A percentile compares a stretch with the other conserved stretches of the same genome.
Conservation (phyloP, 2,329 filamentous ascomycete genomes). For the Penicillium sp. region DNA sequence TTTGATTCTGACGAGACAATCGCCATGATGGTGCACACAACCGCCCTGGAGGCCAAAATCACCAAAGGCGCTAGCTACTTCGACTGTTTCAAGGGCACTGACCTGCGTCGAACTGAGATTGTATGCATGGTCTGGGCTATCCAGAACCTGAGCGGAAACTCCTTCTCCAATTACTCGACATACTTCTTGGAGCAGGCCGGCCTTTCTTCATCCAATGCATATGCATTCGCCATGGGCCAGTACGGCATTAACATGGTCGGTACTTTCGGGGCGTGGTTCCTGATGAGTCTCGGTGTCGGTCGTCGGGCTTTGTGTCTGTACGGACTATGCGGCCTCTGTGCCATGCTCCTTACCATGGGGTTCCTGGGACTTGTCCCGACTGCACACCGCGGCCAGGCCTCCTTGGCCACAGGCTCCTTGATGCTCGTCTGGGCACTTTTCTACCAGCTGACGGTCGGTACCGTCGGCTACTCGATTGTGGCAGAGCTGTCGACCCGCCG, state of each 20-base stretch:
- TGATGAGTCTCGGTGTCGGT: constrained; percentile 73
- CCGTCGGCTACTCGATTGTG: constrained; percentile 85
- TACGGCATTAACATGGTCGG: constrained; percentile 73
- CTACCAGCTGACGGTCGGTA: constrained; percentile 85
- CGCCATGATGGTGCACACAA: constrained; percentile 91
- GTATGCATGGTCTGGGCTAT: constrained; percentile 65
- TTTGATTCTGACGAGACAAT: constrained; percentile 82
- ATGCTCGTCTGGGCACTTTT: constrained; percentile 80
- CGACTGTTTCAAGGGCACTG: constrained; percentile 80
- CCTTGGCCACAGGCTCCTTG: constrained; percentile 77
- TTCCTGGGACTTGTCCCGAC: constrained; percentile 74
- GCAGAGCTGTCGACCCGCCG: constrained; percentile 78
- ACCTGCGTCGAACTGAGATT: constrained; percentile 75
- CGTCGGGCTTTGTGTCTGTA: constrained; percentile 73
- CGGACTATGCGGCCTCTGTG: constrained; percentile 69
- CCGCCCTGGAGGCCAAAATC: constrained; percentile 72
- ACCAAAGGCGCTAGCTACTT: constrained; percentile 71
- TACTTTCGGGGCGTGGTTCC: constrained; percentile 75
- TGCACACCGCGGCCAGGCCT: constrained; percentile 57
- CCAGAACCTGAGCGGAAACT: constrained; percentile 63
- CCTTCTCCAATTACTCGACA: constrained; percentile 64
- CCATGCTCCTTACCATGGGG: constrained; percentile 78
- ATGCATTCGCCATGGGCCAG: constrained; percentile 58
- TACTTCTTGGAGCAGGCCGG: constrained; percentile 60
- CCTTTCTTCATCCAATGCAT: constrained; percentile 49